Conservation (phyloP, 768 basidiomycete genomes). For the Amanita subjunquillea region DNA sequence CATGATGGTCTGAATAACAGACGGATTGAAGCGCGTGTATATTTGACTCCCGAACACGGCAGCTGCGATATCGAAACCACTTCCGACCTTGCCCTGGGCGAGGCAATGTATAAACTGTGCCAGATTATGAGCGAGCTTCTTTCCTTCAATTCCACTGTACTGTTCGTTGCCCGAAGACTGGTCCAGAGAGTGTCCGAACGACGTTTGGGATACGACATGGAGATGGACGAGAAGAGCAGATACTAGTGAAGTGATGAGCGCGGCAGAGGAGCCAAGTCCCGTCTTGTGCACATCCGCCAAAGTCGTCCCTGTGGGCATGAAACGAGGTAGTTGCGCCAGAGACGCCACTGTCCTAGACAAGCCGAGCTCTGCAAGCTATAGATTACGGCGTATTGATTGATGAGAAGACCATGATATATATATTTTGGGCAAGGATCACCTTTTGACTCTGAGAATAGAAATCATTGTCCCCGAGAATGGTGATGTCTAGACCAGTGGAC, state of each 20-base stretch:
- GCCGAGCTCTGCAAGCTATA: conserved; percentile 50
- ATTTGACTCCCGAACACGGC: conserved; percentile 93
- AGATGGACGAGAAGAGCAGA: conserved; percentile 77
- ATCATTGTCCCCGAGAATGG: conserved; percentile 89
- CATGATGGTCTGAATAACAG: conserved; percentile 59
- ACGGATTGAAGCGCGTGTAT: conserved; percentile 80
- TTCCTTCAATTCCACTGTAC: conserved; percentile 21
- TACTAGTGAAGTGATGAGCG: conserved; percentile 91
- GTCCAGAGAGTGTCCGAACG: conserved; percentile 32
- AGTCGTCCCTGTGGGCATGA: conserved; percentile 56
- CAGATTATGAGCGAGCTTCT: conserved; percentile 76
- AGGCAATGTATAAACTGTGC: conserved; percentile 93
- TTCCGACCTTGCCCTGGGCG: conserved; percentile 97
- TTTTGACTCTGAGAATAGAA: conserved; percentile 92
- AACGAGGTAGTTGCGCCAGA: conserved; percentile 63
- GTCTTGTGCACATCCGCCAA: conserved; percentile 93
- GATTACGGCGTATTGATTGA: not conserved
- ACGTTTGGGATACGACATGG: conserved; percentile 40
- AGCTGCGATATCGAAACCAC: conserved; percentile 92
- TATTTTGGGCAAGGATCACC: conserved; percentile 30
- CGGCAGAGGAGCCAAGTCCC: conserved; percentile 93
- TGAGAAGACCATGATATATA: conserved; percentile 1
- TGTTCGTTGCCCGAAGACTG: not conserved
- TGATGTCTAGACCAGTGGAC: conserved; percentile 55
- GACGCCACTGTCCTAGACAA: conserved; percentile 57